Evolutionary conservation across 106 monocot genomes (phyloP).

Genomic region (Posidonia australis): DNA sequence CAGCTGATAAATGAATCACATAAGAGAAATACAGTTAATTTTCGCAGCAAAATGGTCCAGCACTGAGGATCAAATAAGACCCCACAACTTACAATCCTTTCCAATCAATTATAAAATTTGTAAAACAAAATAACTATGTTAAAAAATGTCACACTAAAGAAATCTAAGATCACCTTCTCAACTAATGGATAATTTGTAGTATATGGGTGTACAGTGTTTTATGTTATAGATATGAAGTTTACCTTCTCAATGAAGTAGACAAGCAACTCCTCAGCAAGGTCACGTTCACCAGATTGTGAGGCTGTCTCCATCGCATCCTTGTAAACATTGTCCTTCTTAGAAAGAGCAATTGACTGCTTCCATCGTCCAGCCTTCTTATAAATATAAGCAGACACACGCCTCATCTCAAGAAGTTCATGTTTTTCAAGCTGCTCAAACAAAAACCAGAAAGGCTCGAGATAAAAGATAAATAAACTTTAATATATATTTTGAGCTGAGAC

Average conservation of each 20-base stretch:
- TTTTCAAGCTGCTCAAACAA: slow-evolving; percentile 59
- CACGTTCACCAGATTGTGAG: slow-evolving; percentile 95
- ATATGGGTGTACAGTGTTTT: no score
- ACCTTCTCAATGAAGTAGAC: slow-evolving; percentile 99
- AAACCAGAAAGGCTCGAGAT: not conserved
- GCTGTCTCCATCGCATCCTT: slow-evolving; percentile 97
- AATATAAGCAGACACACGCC: slow-evolving; percentile 90
- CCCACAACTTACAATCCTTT: no score
- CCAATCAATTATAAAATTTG: no score
- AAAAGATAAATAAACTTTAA: not conserved
- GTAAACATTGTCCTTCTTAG: slow-evolving; percentile 96
- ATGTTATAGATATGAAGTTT: not conserved
- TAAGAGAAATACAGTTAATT: no score
- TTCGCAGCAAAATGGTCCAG: no score
- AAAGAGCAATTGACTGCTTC: slow-evolving; percentile 96
- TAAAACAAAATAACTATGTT: no score
- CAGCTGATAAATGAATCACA: no score
- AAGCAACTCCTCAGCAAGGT: slow-evolving; percentile 92
- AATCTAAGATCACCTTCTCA: no score
- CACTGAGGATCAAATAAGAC: no score
- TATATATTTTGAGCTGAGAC: not conserved
- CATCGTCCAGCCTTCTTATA: slow-evolving; percentile 99
- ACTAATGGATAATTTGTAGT: no score
- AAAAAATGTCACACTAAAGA: no score
- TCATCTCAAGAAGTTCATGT: slow-evolving; percentile 98